Base-by-base conservation (phyloP, 2,329 filamentous ascomycete species). In the Cladosporium phlei region DNA sequence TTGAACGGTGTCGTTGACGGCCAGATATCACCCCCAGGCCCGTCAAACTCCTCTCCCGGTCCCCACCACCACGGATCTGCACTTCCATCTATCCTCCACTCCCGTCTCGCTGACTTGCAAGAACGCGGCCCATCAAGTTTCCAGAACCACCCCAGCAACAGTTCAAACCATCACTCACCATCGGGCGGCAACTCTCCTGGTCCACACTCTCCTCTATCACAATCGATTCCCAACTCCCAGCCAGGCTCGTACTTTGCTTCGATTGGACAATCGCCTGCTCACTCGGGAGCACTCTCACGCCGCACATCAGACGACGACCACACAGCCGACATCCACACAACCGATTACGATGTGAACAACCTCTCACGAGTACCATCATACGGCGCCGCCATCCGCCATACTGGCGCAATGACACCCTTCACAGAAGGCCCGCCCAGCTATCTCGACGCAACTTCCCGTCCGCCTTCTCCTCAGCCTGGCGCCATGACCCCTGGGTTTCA, bases 21-120 rank as follows among this genome's bases (percentile, higher is more conserved):
- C 72, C 16, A 71, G 30, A 63, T 65, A 74, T 16, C 12, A 57
- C 70, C 32, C 65, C 65, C 24, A 68, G 12, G 77, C 76, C 65
- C 17, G 68, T 11, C 77, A 76, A n/a, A 76, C 74, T 24, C 75
- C 68, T 49, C 76, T 79, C 55, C 87, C n/a, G 58, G 66, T 47
- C 58, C 37, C 19, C 35, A 50, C 56, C 32, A 63, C 57, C 50
- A 68, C 62, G 66, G 64, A 24, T 71, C 70, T 33, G 68, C 68
- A 66, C 67, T 84, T 66, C 67, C 83, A 66, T 69, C 68, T n/a
- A 74, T 74, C 45, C 74, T 95, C 50, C 87, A 91, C 52, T 82
- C 80, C 59, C 81, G 91, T 48, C 70, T 83, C 27, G 69, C 71
- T 19, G 72, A 75, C 50, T 72, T 83, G 16, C 69, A 73, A 59